Evolutionary conservation across 345 rosid species (phyloP).

Genomic region (Gossypium sturtianum): DNA sequence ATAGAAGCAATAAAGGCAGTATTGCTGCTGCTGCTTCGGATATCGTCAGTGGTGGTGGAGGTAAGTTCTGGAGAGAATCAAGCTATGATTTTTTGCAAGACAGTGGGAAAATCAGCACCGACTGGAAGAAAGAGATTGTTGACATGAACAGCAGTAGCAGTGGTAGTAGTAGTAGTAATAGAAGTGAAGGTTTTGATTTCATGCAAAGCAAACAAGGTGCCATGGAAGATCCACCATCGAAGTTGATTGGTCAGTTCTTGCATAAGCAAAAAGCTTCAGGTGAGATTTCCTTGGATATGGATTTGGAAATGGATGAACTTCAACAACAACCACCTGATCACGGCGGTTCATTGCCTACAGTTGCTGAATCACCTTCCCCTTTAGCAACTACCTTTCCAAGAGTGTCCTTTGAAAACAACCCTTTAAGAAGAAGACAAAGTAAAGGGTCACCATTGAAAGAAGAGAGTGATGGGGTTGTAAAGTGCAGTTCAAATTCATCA

Average conservation of each 20-base stretch:
- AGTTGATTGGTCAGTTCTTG: slow-evolving; percentile 62
- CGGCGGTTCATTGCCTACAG: background rate
- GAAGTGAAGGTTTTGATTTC: slow-evolving; percentile 32
- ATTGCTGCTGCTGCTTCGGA: slow-evolving; percentile 19
- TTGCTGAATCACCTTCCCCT: slow-evolving; percentile 13
- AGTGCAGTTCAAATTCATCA: slow-evolving; percentile 49
- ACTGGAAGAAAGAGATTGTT: slow-evolving; percentile 11
- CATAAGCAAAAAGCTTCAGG: slow-evolving; percentile 71
- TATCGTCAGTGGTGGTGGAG: slow-evolving; percentile 4
- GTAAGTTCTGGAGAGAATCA: slow-evolving; percentile 54
- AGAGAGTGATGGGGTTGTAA: slow-evolving; percentile 39
- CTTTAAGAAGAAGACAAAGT: slow-evolving; percentile 29
- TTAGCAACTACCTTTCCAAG: slow-evolving; percentile 4
- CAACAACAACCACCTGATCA: slow-evolving; percentile 14
- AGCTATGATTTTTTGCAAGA: slow-evolving; percentile 49
- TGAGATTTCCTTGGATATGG: slow-evolving; percentile 65
- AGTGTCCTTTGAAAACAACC: slow-evolving; percentile 33
- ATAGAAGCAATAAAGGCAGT: slow-evolving; percentile 6
- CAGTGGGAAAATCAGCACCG: slow-evolving; percentile 9
- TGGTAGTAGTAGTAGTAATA: background rate
- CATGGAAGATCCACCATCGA: slow-evolving; percentile 62
- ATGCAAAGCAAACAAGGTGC: slow-evolving; percentile 13
- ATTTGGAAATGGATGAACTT: slow-evolving; percentile 67
- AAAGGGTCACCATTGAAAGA: slow-evolving; percentile 28
- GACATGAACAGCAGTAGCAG: slow-evolving; percentile 8